Evolutionary conservation across 331 rosid species (phyloP), one percentile per base, ranked within the genome.

Genomic region (Acacia pycnantha): DNA sequence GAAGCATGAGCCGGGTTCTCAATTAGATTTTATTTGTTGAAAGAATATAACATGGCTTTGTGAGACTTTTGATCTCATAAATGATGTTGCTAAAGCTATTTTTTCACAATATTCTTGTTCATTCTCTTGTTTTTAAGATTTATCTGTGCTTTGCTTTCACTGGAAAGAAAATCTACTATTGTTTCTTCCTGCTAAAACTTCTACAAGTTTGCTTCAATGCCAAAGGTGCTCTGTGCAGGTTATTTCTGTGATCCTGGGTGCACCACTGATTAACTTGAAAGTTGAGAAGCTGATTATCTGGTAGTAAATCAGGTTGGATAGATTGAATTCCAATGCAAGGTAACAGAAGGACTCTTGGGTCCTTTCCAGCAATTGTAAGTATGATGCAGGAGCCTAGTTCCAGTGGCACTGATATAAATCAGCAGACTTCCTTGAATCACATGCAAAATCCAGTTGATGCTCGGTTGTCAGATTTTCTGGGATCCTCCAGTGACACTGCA

Each of bases 301-400:
- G 64, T 76, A 64, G 75, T 71, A 47, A 76, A 76, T 64, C 50
- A 75, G 88, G 91, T 79, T 86, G 84, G 79, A 77, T 59, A 85
- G 37, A 70, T 80, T 79, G 79, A 72, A 81, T 83, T 89, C 88
- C 85, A 82, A 94, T 92, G 97, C 98, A 92, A 88, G 98, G 95
- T 77, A 88, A 87, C 83, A 83, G 94, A 85, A 87, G 89, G 70
- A 79, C 88, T 75, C 70, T 85, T 84, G 89, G 82, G 73, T 85
- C 92, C 56, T 88, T 88, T 73, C 84, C 88, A 15, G 86, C 89
- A 27, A 82, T 84, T 79, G 84, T 83, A 46, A 88, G 87, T 83
- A 76, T 89, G 82, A 84, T 85, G 82, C 94, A 88, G 84, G 94
- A 87, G 47, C 84, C 92, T 73, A 81, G 82, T 68, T 84, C 95